Base-by-base conservation (phyloP, 768 basidiomycete species). In the Tulasnella sp. region DNA sequence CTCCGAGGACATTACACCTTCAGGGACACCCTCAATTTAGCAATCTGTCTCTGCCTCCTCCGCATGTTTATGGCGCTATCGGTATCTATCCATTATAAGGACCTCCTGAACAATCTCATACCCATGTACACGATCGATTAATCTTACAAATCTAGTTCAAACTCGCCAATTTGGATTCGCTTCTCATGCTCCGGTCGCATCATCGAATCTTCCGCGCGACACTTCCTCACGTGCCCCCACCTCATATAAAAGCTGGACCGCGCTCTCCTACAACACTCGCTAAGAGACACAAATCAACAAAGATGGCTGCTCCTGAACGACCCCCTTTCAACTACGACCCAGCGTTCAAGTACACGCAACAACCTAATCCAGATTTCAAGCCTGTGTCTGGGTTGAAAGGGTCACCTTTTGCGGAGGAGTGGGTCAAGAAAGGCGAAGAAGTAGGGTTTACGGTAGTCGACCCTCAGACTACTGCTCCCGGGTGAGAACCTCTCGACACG, bases 241-340 rank as follows among this genome's bases (percentile, higher is more conserved):
- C 9, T 69, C 31, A 29, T 29, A 36, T 39, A 69, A 39, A 69
- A 69, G 38, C 67, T 25, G 34, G 67, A 36, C 6, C 67, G 11
- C 19, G 25, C 34, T 15, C 11, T 15, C 67, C 34, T 29, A 9
- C 34, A 69, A 34, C 0, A 39, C 31, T 69, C n/a, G 29, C 29
- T 14, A 8, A 15, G 12, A 17, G 34, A 39, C 67, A 19, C 67
- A 69, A 69, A 22, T 36, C 31, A 9, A 15, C 2, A 36, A 69
- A 8, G 12, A 69, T 69, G 67, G 31, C 38, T 25, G 19, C 52
- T 3, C 8, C 52, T 22, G 70, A 71, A 3, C 72, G 31, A n/a
- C 64, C 58, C 12, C 58, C 74, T 8, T 75, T 75, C 74, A 75
- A 75, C 67, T 49, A 67, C 74, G 37, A 75, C 15, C 54, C 67